These are phyloP conservation scores for Immersiella caudata DNA, from an alignment of 495 filamentous ascomycete species.

Conservation along the genomic window DNA sequence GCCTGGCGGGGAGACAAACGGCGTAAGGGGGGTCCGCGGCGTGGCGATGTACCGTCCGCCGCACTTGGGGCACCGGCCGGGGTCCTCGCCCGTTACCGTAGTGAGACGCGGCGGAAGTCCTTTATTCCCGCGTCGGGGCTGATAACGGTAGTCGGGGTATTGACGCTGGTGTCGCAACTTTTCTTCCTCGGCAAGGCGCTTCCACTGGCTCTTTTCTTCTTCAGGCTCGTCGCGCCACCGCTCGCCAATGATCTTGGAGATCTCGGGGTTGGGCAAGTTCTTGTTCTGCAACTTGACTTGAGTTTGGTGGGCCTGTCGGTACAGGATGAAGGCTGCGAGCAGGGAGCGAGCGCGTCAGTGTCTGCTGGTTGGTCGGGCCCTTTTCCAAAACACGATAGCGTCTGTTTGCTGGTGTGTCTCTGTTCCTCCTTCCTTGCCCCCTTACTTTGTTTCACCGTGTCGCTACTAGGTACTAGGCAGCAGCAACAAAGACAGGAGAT, in stretches of 20 bases:
- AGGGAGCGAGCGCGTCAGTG: not conserved
- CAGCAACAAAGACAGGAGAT: not conserved
- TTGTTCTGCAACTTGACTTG: conserved; percentile 79
- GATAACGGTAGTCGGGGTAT: conserved; percentile 93
- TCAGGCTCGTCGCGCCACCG: conserved; percentile 79
- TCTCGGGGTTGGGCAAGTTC: conserved; percentile 91
- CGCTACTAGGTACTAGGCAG: not conserved
- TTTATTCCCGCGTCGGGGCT: conserved; percentile 72
- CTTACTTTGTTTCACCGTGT: not conserved
- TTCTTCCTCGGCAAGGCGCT: conserved; percentile 89
- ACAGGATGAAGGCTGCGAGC: conserved; percentile 87
- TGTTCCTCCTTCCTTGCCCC: not conserved
- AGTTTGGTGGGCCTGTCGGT: conserved; percentile 90
- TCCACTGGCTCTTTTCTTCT: conserved; percentile 86
- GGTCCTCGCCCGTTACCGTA: conserved; percentile 46
- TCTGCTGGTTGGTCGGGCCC: not conserved
- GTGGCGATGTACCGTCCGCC: conserved; percentile 64
- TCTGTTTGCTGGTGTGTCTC: not conserved
- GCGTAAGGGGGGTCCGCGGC: conserved; percentile 57
- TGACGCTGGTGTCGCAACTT: conserved; percentile 87
- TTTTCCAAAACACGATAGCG: not conserved
- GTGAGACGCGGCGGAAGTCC: conserved; percentile 30
- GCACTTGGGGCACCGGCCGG: conserved; percentile 62
- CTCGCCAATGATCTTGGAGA: conserved; percentile 96
- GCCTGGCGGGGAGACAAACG: conserved; percentile 40